phyloP scores from a whole-genome alignment of 345 rosid genomes.

The Hibiscus syriacus region DNA sequence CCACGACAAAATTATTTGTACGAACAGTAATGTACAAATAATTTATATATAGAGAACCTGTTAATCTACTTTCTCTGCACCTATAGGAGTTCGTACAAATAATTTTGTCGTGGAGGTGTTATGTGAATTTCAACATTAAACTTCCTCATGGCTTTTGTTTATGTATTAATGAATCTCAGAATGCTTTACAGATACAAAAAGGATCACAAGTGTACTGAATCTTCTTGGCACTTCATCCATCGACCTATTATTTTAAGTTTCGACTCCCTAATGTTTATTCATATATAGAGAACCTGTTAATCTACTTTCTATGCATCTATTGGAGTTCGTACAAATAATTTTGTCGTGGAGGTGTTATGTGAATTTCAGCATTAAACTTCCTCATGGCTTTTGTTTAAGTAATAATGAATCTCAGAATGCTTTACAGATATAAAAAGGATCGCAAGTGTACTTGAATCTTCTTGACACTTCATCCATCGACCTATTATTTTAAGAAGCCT shows the following conservation, averaged over 20 bases:
- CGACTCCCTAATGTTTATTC: too few relatives aligned
- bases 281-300: conserved; percentile 27
- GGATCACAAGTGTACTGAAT: neutral
- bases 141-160: neutral
- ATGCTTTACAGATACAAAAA: neutral
- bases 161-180: conserved; percentile 9
- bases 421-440: neutral
- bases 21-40: neutral
- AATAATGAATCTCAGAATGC: conserved; percentile 4
- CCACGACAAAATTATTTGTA: neutral
- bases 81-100: conserved; percentile 57
- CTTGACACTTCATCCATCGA: neutral
- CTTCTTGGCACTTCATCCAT: neutral
- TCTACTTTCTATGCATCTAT: conserved; percentile 15
- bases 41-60: conserved; percentile 23
- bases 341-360: neutral
- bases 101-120: neutral
- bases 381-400: conserved; percentile 1
- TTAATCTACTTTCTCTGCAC: conserved; percentile 11
- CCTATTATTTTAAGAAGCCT: neutral
- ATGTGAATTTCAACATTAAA: conserved; percentile 2
- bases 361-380: conserved; percentile 2
- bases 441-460: neutral
- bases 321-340: conserved; percentile 56
- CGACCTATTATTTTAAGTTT: neutral